Base-by-base conservation (phyloP, 192 early-diverging fungal genomes). In the Physocladia obscura region DNA sequence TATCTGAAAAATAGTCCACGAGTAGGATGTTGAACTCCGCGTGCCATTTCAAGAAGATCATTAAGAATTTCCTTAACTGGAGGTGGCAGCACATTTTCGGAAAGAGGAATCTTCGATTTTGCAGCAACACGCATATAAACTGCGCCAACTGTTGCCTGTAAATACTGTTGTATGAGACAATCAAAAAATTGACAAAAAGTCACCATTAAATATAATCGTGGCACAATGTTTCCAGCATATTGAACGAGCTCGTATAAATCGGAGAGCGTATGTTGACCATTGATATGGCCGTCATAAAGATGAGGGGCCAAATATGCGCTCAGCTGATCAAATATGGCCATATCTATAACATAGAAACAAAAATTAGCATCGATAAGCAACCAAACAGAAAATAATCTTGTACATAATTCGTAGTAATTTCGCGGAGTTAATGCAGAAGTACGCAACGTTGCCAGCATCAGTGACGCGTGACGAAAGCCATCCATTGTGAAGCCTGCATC, bases 11-110 rank as follows among this genome's bases (percentile, higher is more conserved):
- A 99, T 61, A 99, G 81, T 4, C 97, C 97, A 39, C 97, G 90
- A n/a, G 91, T 98, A 3, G 97, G 95, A 72, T 99, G 97, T 79
- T 99, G 97, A 19, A 99, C 97, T 63, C 96, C 97, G 29, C 92
- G 84, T 5, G 90, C 81, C 97, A 99, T 99, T 73, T 99, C 97
- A 70, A 98, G 85, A 93, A 99, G 92, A 76, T 99, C 97, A 69
- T 90, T 84, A 91, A 99, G 93, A 58, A 99, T 87, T 70, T 97
- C 96, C 64, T 91, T 92, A 26, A 96, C 91, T 2, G 95, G 95
- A 3, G 95, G 83, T 2, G 85, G 88, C 31, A 92, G 90, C 5
- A 19, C 68, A 15, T 36, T 30, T 11, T 56, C 62, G 37, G 26
- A 51, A 40, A 32, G 73, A 35, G 32, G 24, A 1, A 60, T 38